Percentiles rank a stretch among this genome's conserved stretches.
These are phyloP conservation scores for Tulasnella sp. DNA, from an alignment of 768 basidiomycete species.

Conservation along the genomic window DNA sequence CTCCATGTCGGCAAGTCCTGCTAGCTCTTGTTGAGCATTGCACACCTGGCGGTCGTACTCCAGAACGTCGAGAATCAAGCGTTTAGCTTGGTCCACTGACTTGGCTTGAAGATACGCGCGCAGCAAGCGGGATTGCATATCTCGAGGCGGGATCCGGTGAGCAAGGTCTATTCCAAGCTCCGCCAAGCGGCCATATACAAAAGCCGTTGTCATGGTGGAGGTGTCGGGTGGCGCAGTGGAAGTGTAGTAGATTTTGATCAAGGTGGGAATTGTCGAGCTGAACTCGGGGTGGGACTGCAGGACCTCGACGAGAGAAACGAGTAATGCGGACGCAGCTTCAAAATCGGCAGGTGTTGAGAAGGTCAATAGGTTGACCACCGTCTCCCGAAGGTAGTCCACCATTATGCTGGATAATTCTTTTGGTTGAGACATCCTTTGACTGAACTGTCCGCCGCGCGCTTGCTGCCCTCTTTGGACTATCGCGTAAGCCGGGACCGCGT, in stretches of 20 bases:
- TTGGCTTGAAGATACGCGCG: not conserved
- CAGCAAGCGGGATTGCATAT: not conserved
- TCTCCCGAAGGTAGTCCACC: not conserved
- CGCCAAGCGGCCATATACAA: not conserved
- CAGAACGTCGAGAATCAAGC: not conserved
- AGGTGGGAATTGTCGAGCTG: not conserved
- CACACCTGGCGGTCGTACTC: not conserved
- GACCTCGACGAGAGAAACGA: not conserved
- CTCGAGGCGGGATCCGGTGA: not conserved
- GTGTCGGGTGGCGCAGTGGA: not conserved
- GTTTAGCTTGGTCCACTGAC: not conserved
- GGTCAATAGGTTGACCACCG: not conserved
- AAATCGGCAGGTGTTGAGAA: not conserved
- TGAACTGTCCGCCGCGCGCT: not conserved
- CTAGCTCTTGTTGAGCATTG: not conserved
- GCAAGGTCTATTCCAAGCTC: not conserved
- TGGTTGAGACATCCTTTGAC: not conserved
- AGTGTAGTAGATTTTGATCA: not conserved
- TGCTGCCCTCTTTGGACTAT: not conserved
- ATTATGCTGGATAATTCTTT: not conserved
- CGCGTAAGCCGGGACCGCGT: not conserved
- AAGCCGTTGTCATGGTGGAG: not conserved
- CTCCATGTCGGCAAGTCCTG: not conserved
- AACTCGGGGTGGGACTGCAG: not conserved
- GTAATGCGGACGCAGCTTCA: not conserved